A percentile compares a stretch with the other conserved stretches of the same genome.
Conservation (phyloP, 495 filamentous ascomycete species). For the Penicillium ochrochloron region DNA sequence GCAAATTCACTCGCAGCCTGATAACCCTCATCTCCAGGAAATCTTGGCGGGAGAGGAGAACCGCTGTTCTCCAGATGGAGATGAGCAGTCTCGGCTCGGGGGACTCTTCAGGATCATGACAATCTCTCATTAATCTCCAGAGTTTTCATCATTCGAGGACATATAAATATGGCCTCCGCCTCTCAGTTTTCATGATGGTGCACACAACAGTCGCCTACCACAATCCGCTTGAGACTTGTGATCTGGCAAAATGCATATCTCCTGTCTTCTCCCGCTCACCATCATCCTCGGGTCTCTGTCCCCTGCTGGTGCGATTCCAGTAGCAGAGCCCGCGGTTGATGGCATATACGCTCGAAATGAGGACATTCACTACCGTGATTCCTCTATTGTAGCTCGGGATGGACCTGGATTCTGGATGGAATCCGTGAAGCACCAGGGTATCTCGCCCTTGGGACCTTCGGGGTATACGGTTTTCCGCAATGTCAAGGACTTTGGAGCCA, state of each 20-base stretch:
- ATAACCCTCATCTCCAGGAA: not conserved
- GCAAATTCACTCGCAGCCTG: not conserved
- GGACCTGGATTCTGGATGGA: slow-evolving; percentile 7
- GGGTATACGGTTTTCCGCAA: slow-evolving; percentile 14
- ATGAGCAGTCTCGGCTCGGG: not conserved
- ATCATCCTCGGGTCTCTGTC: not conserved
- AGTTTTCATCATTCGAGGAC: not conserved
- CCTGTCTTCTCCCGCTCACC: not conserved
- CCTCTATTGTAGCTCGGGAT: not conserved
- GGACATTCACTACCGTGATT: not conserved
- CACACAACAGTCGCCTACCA: not conserved
- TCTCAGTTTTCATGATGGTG: not conserved
- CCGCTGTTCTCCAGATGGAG: not conserved
- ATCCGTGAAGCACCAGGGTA: slow-evolving; percentile 11
- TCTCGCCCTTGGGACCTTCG: slow-evolving; percentile 9
- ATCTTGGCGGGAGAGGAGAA: not conserved
- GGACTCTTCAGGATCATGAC: not conserved
- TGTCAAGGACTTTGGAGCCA: slow-evolving; percentile 16
- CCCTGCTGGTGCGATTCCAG: not conserved
- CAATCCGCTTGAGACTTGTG: not conserved
- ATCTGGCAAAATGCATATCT: not conserved
- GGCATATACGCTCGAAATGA: not conserved
- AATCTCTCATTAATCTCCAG: not conserved
- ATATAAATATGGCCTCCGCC: not conserved
- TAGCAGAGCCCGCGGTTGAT: not conserved